Evolutionary conservation across 2,329 filamentous ascomycete genomes (phyloP), one percentile per base, ranked within the genome.

Genomic region (Trichoderma sp.): DNA sequence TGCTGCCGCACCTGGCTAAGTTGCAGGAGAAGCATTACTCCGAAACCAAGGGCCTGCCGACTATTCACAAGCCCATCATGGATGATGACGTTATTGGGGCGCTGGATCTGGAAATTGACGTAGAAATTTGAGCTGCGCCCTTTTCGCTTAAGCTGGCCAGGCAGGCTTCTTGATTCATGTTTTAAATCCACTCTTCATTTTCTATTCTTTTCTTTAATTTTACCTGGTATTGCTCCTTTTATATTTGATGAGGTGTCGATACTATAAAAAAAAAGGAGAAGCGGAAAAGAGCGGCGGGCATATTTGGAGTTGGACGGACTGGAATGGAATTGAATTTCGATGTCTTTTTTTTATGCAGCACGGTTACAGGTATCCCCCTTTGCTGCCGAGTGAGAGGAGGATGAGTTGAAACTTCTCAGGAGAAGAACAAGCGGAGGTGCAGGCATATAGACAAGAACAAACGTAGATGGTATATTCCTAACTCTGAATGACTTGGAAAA

Each of bases 81-180:
- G 95, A 97, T 73, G 96, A 98, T 78, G 96, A 98, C 78, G 92
- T 98, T 70, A 95, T 98, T 80, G 94, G 92, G 1, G 88, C 90
- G 30, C 85, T 98, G 84, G 96, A 98, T 80, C 83, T 98, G 76
- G 95, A 94, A 32, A 94, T 98, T 79, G 95, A 98, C 76, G 91
- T 97, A 76, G 94, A 97, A 75, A 93, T 97, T 76, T 93, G 84
- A 68, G 57, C 59, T 13, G 6, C 39, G 6, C 13, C 13, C 15
- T 3, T 55, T 64, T 53, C 47, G 17, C 39, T 28, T 36, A 26
- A 36, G 26, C 12, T 6, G 20, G 23, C 23, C 36, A 9, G 34
- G 12, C 34, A n/a, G 26, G 34, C 53, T 59, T 57, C n/a, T 15
- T 28, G 28, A 13, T 68, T 34, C 28, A 26, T 43, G 23, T 15